phyloP scores from a whole-genome alignment of 164 flowering plant species.

The Umbellularia californica region DNA sequence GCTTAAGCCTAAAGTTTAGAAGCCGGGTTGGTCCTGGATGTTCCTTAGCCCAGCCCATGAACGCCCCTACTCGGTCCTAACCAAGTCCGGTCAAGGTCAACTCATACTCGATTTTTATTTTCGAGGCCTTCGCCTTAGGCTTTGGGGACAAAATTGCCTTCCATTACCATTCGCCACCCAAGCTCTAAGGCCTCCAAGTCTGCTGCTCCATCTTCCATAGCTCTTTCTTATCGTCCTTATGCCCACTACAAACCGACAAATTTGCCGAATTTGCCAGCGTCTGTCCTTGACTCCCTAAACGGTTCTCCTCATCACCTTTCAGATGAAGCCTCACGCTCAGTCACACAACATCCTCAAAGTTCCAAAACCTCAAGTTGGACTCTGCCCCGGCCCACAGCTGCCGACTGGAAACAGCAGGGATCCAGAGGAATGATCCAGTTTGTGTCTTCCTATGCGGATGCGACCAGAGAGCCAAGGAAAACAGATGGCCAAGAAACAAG shows the following conservation, averaged over 20 bases:
- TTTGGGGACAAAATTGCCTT: constrained; percentile 3
- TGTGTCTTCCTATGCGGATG: constrained; percentile 89
- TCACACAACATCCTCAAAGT: constrained; percentile 8
- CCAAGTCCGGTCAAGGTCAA: too few species aligned
- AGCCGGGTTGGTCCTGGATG: too few species aligned
- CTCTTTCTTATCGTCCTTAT: constrained; percentile 87
- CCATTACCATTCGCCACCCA: constrained; percentile 15
- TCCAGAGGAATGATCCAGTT: constrained; percentile 63
- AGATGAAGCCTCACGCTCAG: constrained; percentile 18
- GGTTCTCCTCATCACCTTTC: constrained; percentile 86
- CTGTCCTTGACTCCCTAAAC: constrained; percentile 49
- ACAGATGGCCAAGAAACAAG: constrained; percentile 75
- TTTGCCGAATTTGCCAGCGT: constrained; percentile 63
- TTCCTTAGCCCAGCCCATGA: too few species aligned
- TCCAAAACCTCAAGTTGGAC: constrained; percentile 68
- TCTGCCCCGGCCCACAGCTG: constrained; percentile 96
- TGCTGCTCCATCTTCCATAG: constrained; percentile 81
- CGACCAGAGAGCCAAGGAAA: constrained; percentile 75
- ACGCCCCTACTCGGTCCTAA: too few species aligned
- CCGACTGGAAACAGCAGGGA: constrained; percentile 52
- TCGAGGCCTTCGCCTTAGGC: too few species aligned
- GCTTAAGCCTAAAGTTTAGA: too few species aligned
- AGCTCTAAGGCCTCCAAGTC: background rate
- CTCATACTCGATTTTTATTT: too few species aligned
- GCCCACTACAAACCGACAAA: constrained; percentile 82